These are phyloP conservation scores for Trypanosoma theileri DNA, from an alignment of 208 protist genomes.

Conservation along the genomic window DNA sequence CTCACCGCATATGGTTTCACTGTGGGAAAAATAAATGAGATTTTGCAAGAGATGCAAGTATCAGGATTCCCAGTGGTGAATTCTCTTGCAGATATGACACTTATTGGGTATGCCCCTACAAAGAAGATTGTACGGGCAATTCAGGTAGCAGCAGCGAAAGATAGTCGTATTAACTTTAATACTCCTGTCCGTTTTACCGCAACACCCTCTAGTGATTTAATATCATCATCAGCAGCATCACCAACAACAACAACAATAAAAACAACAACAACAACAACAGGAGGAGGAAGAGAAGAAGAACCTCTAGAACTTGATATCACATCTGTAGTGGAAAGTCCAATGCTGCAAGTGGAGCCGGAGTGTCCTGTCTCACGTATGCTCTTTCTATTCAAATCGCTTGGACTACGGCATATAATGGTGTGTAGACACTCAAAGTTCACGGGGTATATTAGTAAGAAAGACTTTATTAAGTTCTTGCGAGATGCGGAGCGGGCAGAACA, in stretches of 20 bases:
- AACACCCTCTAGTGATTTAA: slow-evolving; percentile 22
- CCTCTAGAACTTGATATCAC: slow-evolving; percentile 59
- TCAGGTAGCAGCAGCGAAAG: slow-evolving; percentile 44
- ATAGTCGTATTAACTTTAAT: slow-evolving; percentile 44
- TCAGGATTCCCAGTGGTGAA: slow-evolving; percentile 77
- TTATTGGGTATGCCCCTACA: slow-evolving; percentile 68
- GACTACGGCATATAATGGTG: slow-evolving; percentile 67
- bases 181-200: slow-evolving; percentile 51
- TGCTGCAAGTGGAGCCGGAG: slow-evolving; percentile 71
- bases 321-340: slow-evolving; percentile 48
- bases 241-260: no score
- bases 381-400: slow-evolving; percentile 77
- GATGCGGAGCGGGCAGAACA: slow-evolving; percentile 55
- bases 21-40: slow-evolving; percentile 57
- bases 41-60: slow-evolving; percentile 59
- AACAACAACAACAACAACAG: no score
- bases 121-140: slow-evolving; percentile 64
- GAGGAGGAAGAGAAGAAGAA: not conserved
- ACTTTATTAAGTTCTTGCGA: slow-evolving; percentile 79
- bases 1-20: slow-evolving; percentile 66
- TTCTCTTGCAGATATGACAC: slow-evolving; percentile 46
- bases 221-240: no score
- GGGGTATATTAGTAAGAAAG: slow-evolving; percentile 78
- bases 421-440: slow-evolving; percentile 61
- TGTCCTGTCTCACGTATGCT: slow-evolving; percentile 68